A percentile compares a stretch with the other conserved stretches of the same genome.
These are phyloP conservation scores for Melanopsichium pennsylvanicum DNA, from an alignment of 1,284 basidiomycete species.

Conservation along the genomic window DNA sequence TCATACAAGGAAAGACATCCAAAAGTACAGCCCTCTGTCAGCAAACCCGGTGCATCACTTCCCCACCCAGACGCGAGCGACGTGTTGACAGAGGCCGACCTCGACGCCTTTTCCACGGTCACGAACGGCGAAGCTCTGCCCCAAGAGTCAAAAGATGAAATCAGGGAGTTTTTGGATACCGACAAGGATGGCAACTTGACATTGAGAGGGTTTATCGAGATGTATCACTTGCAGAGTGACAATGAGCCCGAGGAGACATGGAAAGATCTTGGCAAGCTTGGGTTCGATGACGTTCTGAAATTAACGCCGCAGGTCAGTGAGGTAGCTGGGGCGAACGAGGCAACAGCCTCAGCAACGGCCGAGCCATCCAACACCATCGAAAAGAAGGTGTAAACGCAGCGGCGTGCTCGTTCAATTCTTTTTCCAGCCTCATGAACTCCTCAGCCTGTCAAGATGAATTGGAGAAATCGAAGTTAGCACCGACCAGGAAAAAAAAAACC, in stretches of 20 bases:
- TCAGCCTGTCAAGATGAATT: no score
- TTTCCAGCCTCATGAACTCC: no score
- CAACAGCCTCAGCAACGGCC: not conserved
- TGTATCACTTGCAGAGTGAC: conserved; percentile 54
- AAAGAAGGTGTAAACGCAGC: no score
- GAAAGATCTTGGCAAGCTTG: conserved; percentile 44
- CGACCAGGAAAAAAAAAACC: no score
- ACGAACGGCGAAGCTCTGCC: conserved; percentile 42
- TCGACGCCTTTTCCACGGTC: conserved; percentile 43
- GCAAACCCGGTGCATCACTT: conserved; percentile 1
- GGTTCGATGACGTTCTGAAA: conserved; percentile 22
- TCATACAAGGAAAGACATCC: conserved; percentile 19
- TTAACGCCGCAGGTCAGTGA: not conserved
- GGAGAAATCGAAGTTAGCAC: no score
- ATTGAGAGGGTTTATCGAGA: conserved; percentile 42
- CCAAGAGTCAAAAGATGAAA: conserved; percentile 51
- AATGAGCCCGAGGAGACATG: conserved; percentile 53
- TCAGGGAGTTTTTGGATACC: conserved; percentile 48
- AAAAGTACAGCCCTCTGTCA: conserved; percentile 1
- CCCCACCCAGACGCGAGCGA: conserved; percentile 15
- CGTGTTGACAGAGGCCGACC: conserved; percentile 34
- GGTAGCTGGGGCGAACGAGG: not conserved
- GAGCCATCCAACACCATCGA: no score
- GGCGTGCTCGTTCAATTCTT: no score
- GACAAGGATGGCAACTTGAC: conserved; percentile 47